Base-by-base conservation (phyloP, 495 filamentous ascomycete genomes). In the Aspergillus taichungensis region DNA sequence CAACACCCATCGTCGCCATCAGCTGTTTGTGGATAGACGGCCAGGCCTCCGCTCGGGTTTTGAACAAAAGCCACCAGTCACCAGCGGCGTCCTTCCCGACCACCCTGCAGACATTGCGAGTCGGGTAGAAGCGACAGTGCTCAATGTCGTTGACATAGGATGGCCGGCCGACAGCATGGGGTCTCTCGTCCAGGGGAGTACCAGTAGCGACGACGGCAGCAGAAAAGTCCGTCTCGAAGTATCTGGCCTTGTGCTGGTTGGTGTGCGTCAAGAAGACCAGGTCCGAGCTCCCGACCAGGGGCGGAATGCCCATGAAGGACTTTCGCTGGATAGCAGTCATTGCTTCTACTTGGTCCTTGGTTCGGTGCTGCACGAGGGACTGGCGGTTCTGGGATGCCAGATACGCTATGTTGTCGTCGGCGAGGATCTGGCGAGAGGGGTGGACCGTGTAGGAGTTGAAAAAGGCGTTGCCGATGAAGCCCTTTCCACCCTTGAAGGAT, bases 1-100 rank as follows among this genome's bases (percentile, higher is more conserved):
- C 18, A 24, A 24, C 18, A 1, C 18, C 18, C 18, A 24, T 24
- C 18, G 18, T 24, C 18, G 18, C 18, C 18, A 24, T 24, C 18
- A 24, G 18, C 18, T 24, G 18, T 24, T 24, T 24, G 4, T 24
- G 18, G 18, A 24, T 24, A 24, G 18, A 24, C 18, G 18, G 18
- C 46, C 40, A 49, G 13, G 39, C 46, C 6, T 13, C 34, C 24
- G 33, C 34, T 33, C 46, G 34, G 6, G 34, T 24, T 31, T 36
- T 43, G n/a, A 36, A 45, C 37, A 39, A 9, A n/a, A 70, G 38
- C 69, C 68, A 71, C 40, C 69, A 75, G 50, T 73, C 69, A 3
- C 68, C 72, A 30, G 56, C 56, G 5, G 47, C 52, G 45, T 74
- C 71, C 53, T 73, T 69, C 1, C 72, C 72, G 14, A 72, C 43